phyloP scores from a whole-genome alignment of 2,329 filamentous ascomycete genomes.

The Trichoderma aggressivum region DNA sequence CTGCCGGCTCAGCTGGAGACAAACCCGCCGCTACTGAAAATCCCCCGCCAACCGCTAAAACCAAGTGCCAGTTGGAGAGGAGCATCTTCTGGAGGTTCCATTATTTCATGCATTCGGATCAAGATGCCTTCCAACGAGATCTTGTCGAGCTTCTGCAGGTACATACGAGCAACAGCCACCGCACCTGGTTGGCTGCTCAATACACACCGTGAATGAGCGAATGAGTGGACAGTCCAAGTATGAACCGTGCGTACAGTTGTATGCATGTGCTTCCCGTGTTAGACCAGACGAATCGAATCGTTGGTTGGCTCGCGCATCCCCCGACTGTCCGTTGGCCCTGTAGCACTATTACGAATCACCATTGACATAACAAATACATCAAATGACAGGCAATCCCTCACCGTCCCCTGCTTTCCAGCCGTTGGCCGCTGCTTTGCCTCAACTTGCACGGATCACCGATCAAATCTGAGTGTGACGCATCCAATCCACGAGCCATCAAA shows the following conservation, averaged over 20 bases:
- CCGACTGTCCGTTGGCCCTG: background rate
- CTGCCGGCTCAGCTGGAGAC: background rate
- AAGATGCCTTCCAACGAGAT: background rate
- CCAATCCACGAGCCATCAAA: background rate
- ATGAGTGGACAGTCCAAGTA: background rate
- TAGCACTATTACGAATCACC: background rate
- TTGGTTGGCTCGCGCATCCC: background rate
- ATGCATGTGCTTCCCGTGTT: background rate
- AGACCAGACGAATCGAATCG: background rate
- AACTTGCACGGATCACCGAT: background rate
- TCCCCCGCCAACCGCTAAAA: background rate
- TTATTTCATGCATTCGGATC: background rate
- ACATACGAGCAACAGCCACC: background rate
- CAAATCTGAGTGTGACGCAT: slow-evolving; percentile 1
- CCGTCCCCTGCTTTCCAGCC: background rate
- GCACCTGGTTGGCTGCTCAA: background rate
- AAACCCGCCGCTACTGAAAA: background rate
- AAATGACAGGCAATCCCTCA: no score
- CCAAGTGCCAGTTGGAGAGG: background rate
- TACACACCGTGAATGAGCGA: background rate
- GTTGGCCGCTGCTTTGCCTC: background rate
- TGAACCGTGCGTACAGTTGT: background rate
- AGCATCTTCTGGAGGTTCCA: no score
- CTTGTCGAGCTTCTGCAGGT: background rate
- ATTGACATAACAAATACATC: no score